Evolutionary conservation across 2,329 filamentous ascomycete species (phyloP).

Genomic region (Colletotrichum sp.): DNA sequence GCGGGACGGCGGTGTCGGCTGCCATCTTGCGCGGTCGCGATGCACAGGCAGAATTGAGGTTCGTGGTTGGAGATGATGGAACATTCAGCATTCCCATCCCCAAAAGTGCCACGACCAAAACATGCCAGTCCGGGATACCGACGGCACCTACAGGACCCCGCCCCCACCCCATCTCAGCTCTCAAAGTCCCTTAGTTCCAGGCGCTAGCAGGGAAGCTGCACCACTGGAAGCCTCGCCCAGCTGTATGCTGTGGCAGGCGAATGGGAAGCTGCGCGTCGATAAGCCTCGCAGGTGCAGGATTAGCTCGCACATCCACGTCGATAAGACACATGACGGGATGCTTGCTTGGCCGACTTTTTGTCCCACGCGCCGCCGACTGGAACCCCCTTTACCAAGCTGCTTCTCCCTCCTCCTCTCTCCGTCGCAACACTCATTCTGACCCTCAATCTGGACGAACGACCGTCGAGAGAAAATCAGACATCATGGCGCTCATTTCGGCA

Average conservation of each 20-base stretch:
- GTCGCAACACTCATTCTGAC: neutral
- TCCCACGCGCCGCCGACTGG: neutral
- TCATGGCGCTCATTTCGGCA: conserved; percentile 82
- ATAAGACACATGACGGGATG: conserved; percentile 11
- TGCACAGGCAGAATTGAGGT: neutral
- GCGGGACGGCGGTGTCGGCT: conserved; percentile 29
- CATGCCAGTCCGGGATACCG: neutral
- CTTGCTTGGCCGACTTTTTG: neutral
- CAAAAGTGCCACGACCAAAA: neutral
- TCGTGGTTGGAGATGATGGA: neutral
- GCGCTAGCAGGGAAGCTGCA: conserved; percentile 1
- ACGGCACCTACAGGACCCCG: neutral
- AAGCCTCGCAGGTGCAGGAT: neutral
- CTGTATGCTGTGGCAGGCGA: neutral
- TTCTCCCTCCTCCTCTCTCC: neutral
- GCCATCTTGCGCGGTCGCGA: conserved; percentile 17
- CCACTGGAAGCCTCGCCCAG: neutral
- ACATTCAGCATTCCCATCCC: neutral
- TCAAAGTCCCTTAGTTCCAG: neutral
- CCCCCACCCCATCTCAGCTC: neutral
- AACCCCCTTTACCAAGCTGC: neutral
- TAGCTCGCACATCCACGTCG: neutral
- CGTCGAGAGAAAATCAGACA: conserved; percentile 18
- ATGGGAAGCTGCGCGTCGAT: conserved; percentile 16
- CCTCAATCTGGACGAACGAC: neutral